These are phyloP conservation scores for Colletotrichum chlorophyti DNA, from an alignment of 2,329 filamentous ascomycete genomes.

Conservation along the genomic window DNA sequence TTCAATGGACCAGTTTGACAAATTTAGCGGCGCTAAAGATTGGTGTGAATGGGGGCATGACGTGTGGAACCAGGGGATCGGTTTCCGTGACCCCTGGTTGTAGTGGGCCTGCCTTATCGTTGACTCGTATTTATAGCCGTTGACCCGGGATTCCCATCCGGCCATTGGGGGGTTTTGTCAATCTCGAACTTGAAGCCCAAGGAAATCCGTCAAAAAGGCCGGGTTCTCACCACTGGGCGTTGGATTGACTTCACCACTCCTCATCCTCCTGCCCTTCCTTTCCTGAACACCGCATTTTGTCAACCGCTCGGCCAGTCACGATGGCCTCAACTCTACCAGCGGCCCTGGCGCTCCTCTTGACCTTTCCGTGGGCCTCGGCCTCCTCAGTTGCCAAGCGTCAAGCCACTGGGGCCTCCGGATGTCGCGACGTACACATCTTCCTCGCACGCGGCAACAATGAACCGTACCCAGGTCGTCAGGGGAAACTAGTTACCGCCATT, in stretches of 20 bases:
- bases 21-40: slow-evolving; percentile 3
- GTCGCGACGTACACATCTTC: slow-evolving; percentile 38
- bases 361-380: slow-evolving; percentile 2
- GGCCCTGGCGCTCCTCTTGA: slow-evolving; percentile 7
- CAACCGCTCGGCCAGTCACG: background rate
- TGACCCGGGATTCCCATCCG: background rate
- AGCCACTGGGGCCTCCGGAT: slow-evolving; percentile 23
- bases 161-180: background rate
- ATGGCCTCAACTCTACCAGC: slow-evolving; percentile 18
- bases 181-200: background rate
- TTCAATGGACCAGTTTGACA: too few species aligned
- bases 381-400: slow-evolving; percentile 13
- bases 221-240: background rate
- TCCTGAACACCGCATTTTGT: background rate
- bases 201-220: background rate
- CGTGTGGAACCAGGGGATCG: slow-evolving; percentile 9
- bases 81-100: slow-evolving; percentile 6
- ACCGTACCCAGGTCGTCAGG: slow-evolving; percentile 39
- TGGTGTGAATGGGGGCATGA: slow-evolving; percentile 19
- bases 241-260: background rate
- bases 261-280: background rate
- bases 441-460: slow-evolving; percentile 38
- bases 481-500: slow-evolving; percentile 35
- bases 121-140: slow-evolving; percentile 17
- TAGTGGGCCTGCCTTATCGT: slow-evolving; percentile 19